These are phyloP conservation scores for Penicillium janthinellum DNA, from an alignment of 2,329 filamentous ascomycete genomes.

Conservation along the genomic window DNA sequence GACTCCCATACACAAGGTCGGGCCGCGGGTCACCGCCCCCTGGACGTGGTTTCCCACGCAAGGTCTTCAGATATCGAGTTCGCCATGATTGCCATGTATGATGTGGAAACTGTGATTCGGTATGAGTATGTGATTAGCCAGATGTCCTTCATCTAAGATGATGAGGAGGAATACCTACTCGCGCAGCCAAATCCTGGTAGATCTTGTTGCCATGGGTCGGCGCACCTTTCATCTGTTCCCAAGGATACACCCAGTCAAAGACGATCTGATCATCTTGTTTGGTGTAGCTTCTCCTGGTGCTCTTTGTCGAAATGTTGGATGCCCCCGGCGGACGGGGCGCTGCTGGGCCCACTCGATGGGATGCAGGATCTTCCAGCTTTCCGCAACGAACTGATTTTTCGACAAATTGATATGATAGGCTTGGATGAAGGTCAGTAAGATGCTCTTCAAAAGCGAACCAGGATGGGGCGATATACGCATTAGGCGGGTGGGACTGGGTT, in stretches of 20 bases:
- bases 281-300: constrained; percentile 39
- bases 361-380: constrained; percentile 50
- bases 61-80: constrained; percentile 47
- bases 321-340: constrained; percentile 50
- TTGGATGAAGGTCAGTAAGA: constrained; percentile 23
- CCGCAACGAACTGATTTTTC: constrained; percentile 56
- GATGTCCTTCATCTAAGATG: neutral
- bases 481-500: constrained; percentile 51
- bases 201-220: constrained; percentile 45
- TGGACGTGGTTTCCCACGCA: constrained; percentile 41
- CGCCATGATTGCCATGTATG: constrained; percentile 55
- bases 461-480: constrained; percentile 43
- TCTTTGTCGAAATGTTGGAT: constrained; percentile 37
- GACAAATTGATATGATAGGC: constrained; percentile 61
- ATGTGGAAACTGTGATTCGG: constrained; percentile 38
- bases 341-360: constrained; percentile 51
- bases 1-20: constrained; percentile 10
- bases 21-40: constrained; percentile 25
- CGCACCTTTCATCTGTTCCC: constrained; percentile 34
- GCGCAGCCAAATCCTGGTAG: constrained; percentile 46
- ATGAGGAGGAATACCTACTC: constrained; percentile 30
- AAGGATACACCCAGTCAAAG: constrained; percentile 47
- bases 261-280: constrained; percentile 49
- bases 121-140: neutral
- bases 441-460: neutral